Base-by-base conservation (phyloP, 148 eudicot genomes). In the Tetragonia tetragonoides region DNA sequence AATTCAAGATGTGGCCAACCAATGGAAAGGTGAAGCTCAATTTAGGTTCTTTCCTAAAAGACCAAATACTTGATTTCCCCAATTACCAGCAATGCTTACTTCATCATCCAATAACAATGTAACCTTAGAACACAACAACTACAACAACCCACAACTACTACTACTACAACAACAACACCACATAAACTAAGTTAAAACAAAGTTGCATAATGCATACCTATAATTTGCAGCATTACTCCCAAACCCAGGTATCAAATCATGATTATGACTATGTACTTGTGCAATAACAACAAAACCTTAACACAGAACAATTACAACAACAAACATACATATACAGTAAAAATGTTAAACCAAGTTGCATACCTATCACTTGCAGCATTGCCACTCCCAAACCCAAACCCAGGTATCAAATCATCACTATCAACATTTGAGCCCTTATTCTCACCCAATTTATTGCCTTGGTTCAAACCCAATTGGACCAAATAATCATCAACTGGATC, bases 391-490 rank as follows among this genome's bases (percentile, higher is more conserved):
- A 91, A 91, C 78, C 86, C 89, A 77, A 91, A 91, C 4, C 91
- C 97, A 18, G 89, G 87, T 44, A 93, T 77, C 85, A 92, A 87
- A 81, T 84, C 87, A 66, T 91, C 89, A 39, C 67, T 76, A 17
- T 42, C 87, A 63, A 89, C 88, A 34, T 62, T 75, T 14, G 39
- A 82, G 68, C 57, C 74, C 77, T 47, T 77, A 82, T 42, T 61
- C 37, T 73, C 74, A 67, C 39, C 77, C 10, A 59, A 70, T 21
- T 75, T 81, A 62, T n/a, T 49, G 15, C 67, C 72, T 6, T 66
- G 73, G 21, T 72, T 80, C 63, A 74, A 72, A 42, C 87, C 83
- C 57, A 73, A 24, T 21, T 79, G 80, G 51, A 71, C 86, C 74
- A 91, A 87, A 60, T 70, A 80, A 59, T 93, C 94, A 76, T 87